phyloP scores from a whole-genome alignment of 306 rosid genomes.

The Casuarina glauca region DNA sequence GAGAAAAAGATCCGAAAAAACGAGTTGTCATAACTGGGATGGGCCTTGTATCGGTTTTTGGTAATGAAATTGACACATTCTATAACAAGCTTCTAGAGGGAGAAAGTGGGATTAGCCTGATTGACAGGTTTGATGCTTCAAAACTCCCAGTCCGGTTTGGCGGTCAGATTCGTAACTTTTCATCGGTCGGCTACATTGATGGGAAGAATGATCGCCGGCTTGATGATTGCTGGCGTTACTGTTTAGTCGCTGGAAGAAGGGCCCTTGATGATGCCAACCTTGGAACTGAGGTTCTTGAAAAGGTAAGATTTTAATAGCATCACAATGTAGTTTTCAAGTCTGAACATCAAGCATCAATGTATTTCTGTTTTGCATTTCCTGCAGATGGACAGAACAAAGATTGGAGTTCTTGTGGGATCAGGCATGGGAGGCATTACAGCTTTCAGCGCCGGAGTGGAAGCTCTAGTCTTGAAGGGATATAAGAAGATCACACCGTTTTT shows the following conservation, averaged over 20 bases:
- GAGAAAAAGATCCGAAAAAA: constrained; percentile 71
- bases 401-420: constrained; percentile 67
- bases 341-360: background rate
- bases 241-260: constrained; percentile 62
- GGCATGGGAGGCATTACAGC: constrained; percentile 69
- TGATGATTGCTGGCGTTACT: constrained; percentile 64
- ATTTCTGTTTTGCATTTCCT: background rate
- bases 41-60: constrained; percentile 75
- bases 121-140: constrained; percentile 69
- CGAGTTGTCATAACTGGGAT: constrained; percentile 70
- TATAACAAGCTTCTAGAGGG: constrained; percentile 68
- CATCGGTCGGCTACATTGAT: constrained; percentile 59
- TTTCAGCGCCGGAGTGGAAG: constrained; percentile 48
- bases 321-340: background rate
- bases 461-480: constrained; percentile 48
- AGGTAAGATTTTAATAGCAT: constrained; percentile 25
- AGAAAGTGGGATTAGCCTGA: constrained; percentile 69
- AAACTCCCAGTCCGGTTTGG: constrained; percentile 52
- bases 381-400: constrained; percentile 62
- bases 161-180: constrained; percentile 61
- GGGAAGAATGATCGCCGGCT: constrained; percentile 56
- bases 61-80: constrained; percentile 52
- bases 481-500: constrained; percentile 56
- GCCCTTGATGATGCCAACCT: constrained; percentile 78
- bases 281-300: constrained; percentile 50